A percentile compares a stretch with the other conserved stretches of the same genome.
phyloP scores from a whole-genome alignment of 805 yeast genomes.

The Torulaspora franciscae region DNA sequence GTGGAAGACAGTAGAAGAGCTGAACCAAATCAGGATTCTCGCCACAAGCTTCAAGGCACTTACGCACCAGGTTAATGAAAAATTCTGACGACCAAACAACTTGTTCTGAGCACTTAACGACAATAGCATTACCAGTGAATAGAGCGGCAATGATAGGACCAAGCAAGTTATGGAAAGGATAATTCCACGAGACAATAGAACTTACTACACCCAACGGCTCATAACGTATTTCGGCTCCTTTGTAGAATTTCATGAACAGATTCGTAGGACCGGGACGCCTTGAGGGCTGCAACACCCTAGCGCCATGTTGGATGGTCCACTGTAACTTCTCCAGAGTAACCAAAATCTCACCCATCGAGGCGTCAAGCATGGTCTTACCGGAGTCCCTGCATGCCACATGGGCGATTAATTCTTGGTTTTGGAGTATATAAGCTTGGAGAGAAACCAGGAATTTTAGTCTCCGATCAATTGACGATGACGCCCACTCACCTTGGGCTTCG shows the following conservation, averaged over 20 bases:
- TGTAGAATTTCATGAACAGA: constrained; percentile 71
- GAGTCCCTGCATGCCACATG: constrained; percentile 94
- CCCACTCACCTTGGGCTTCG: constrained; percentile 35
- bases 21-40: constrained; percentile 81
- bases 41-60: constrained; percentile 68
- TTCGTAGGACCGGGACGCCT: constrained; percentile 84
- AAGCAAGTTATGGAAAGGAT: constrained; percentile 89
- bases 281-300: constrained; percentile 60
- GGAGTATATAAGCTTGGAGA: constrained; percentile 62
- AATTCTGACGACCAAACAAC: constrained; percentile 91
- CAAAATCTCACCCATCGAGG: constrained; percentile 93
- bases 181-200: constrained; percentile 94
- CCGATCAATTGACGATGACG: constrained; percentile 49
- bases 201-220: constrained; percentile 86
- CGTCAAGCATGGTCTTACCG: constrained; percentile 94
- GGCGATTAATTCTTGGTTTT: constrained; percentile 81
- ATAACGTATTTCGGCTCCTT: constrained; percentile 88
- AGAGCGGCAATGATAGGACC: constrained; percentile 89
- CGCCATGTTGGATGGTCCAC: constrained; percentile 88
- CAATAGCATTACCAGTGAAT: constrained; percentile 86
- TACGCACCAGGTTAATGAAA: constrained; percentile 65
- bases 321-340: constrained; percentile 89
- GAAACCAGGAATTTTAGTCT: constrained; percentile 70
- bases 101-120: constrained; percentile 91
- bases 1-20: constrained; percentile 82